Base-by-base conservation (phyloP, 2,329 filamentous ascomycete species). In the Colletotrichum echinochloae region DNA sequence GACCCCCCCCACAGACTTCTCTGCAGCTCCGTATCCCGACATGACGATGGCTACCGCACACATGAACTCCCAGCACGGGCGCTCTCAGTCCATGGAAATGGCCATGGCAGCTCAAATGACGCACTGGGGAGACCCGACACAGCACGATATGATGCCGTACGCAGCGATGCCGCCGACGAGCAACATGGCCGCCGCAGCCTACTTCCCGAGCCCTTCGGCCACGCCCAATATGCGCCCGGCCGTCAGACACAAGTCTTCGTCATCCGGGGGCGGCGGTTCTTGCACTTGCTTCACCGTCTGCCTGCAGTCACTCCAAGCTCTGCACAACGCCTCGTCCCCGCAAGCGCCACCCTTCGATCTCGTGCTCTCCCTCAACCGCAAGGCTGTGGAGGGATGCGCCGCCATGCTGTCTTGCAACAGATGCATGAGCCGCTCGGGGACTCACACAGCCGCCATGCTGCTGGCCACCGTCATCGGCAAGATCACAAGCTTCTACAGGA, bases 391-490 rank as follows among this genome's bases (percentile, higher is more conserved):
- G 51, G 81, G 79, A n/a, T 87, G 85, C 69, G 80, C 81, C 1
- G 77, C 79, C 1, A 84, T 87, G 82, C 79, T 87, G 4, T 77
- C 78, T 26, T 87, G 85, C 74, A 63, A 77, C 0, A 77, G 78
- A 30, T 87, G 85, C 75, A 82, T 86, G 78, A 81, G 78, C 65
- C 78, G 79, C 16, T 81, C 81, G 1, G 83, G 81, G 2, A 81
- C 79, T 4, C 82, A 84, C 57, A 85, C 84, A 1, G 79, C 81
- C 0, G 81, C 82, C 6, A 86, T 86, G 84, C 79, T 87, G 0
- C 78, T 87, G n/a, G 83, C 82, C 0, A 86, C 84, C 0, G 78
- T 87, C 26, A 81, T 87, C 23, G 81, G 82, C 59, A 84, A 86
- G 74, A 82, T 85, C 56, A 82, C 83, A 1, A 82, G 80, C 1